These are phyloP conservation scores for Mallotus repandus DNA, from an alignment of 441 rosid species.

Conservation along the genomic window DNA sequence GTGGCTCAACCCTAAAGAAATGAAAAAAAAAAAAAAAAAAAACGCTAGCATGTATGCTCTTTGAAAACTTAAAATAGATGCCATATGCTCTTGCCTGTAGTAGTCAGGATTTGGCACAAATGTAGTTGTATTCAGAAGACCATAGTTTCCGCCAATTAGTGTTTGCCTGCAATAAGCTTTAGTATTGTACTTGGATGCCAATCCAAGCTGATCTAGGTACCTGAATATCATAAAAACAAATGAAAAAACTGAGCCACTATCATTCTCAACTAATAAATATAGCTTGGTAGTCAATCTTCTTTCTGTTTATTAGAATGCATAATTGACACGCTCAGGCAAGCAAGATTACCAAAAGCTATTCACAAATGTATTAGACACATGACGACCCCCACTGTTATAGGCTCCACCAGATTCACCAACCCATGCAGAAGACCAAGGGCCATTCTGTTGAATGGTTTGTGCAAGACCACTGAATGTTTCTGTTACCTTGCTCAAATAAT, in stretches of 20 bases:
- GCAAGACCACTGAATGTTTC: conserved; percentile 59
- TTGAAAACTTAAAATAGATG: neutral
- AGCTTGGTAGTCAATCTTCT: neutral
- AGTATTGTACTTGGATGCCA: conserved; percentile 80
- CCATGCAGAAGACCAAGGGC: conserved; percentile 96
- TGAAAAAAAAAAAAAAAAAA: neutral
- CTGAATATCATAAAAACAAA: conserved; percentile 32
- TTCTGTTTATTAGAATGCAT: neutral
- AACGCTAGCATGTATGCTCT: neutral
- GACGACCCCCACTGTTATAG: conserved; percentile 86
- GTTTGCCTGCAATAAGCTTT: conserved; percentile 95
- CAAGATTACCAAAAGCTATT: conserved; percentile 84
- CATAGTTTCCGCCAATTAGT: conserved; percentile 85
- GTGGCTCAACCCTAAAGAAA: neutral
- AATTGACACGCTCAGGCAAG: neutral
- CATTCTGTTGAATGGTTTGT: conserved; percentile 52
- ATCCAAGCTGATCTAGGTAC: conserved; percentile 97
- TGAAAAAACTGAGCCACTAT: neutral
- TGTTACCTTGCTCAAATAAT: conserved; percentile 52
- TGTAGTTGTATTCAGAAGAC: conserved; percentile 66
- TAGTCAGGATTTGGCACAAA: conserved; percentile 89
- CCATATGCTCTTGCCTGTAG: conserved; percentile 64
- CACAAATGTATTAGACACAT: conserved; percentile 77
- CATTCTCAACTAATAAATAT: neutral
- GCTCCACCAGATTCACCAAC: conserved; percentile 99